Evolutionary conservation across 371 early-diverging fungal genomes (phyloP), one percentile per base, ranked within the genome.

Genomic region (Homolaphlyctis polyrhiza): DNA sequence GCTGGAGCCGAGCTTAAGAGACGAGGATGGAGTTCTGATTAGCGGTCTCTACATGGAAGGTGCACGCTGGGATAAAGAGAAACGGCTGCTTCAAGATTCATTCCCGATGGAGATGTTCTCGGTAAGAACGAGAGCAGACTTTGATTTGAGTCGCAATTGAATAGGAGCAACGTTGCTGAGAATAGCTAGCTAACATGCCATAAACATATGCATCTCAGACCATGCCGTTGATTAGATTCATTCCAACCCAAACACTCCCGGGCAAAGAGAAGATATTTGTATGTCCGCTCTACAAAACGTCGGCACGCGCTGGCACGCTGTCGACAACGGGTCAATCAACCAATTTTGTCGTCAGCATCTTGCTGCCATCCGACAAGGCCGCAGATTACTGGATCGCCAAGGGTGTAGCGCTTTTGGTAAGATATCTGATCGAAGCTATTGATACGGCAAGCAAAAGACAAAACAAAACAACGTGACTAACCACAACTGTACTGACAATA

Each of bases 311-410:
- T 21, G 83, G 83, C 11, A 80, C 80, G 1, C 69, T 83, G 48
- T 74, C 77, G 11, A 81, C 83, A 18, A 83, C 83, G 16, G 83
- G 83, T 2, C 83, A 83, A 57, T 83, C 83, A 0, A 78, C 81
- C 34, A 83, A 83, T 59, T 83, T 77, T 65, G 77, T 83, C 27
- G 67, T 81, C 13, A 57, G 80, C 0, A 62, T 81, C 13, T 68
- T 66, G 57, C 55, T 83, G 2, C 81, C 81, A 2, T 63, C 78
- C 28, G 79, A 81, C 47, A 59, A 65, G 39, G 68, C 73, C 0
- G 50, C 68, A 27, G 81, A 81, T 29, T 79, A 80, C 54, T 83
- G 84, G 84, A 79, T 83, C 18, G 67, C 76, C 13, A 75, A 76
- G 57, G 84, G 84, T 25, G 80, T 80, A 18, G 84, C 84, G 14